Base-by-base conservation (phyloP, 257 asterid genomes). In the Fraxinus quadrangulata region DNA sequence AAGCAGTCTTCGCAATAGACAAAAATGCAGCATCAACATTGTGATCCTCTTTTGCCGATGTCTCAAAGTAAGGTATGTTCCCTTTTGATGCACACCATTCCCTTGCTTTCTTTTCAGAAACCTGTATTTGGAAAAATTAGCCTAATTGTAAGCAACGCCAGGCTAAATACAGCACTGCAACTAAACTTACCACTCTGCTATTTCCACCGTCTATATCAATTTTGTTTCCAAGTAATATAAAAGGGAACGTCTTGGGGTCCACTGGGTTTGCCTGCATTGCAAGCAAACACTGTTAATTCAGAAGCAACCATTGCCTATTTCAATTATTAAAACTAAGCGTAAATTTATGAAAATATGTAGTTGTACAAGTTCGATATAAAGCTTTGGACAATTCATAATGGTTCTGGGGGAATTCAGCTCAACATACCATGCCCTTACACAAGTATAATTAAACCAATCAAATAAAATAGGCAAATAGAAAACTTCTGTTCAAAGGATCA, bases 51-150 rank as follows among this genome's bases (percentile, higher is more conserved):
- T 93, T 96, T 31, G 99, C 99, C 51, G 99, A 96, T 79, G 99
- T 96, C 92, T 96, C 99, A 82, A 84, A 96, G 91, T 96, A 96
- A 67, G 99, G 98, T 73, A 96, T 88, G 83, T 89, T 85, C 84
- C 99, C 99, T 85, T 96, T 96, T 72, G 99, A 92, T 70, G 94
- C 93, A 85, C 99, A 93, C 99, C 99, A 96, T 77, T 93, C 97
- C 89, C 84, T 90, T 0, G 97, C 98, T 81, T 92, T 93, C 85
- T 96, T 96, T 86, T 96, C 98, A 74, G 97, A 92, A 80, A 96
- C 98, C 99, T 95, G 88, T 37, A 78, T 67, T 67, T 40, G 77
- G 45, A 34, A 69, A 49, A 71, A 78, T 79, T 73, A 74, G 84
- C 69, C 45, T 40, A 79, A 36, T 31, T 17, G 39, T 17, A 56